Evolutionary conservation across 1,139 yeast species (phyloP), one percentile per base, ranked within the genome.

Genomic region (Eremothecium cymbalariae): DNA sequence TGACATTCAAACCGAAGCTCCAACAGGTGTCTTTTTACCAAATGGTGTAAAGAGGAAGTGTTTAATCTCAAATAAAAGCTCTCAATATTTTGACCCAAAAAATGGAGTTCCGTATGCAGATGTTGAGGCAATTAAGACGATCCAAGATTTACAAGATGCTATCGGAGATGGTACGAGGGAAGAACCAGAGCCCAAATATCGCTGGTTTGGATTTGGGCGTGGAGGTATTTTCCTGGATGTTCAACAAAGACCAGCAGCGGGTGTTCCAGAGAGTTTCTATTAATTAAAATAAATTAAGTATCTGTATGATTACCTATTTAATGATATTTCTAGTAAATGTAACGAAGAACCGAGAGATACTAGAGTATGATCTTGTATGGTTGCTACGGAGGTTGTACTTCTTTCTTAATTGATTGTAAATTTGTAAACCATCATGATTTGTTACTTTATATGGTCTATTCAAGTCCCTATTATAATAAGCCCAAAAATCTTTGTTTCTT

Each of bases 191-290:
- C 51, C 52, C 4, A 43, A 62, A 32, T 70, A 72, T 33, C 74
- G 75, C 13, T 88, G 96, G 96, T 68, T 70, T 45, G 77, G 78
- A 28, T 59, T 67, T 31, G 72, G 68, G 19, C 67, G 73, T 33
- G 93, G 93, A 11, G 83, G 86, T 48, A 70, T 79, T 26, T 76
- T 75, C 20, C 64, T 72, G 11, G 65, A 79, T 40, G 68, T 68
- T 25, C 68, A 70, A 8, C 64, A 62, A 27, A 64, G 72, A 29
- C 88, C 78, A 45, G 95, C 95, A 0, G 70, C 71, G 42, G 96
- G 95, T 4, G 95, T 86, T 4, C 97, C 97, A 0, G 80, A 77
- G 34, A 94, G 94, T 3, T 85, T 85, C 59, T 46, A n/a, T n/a
- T n/a, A n/a, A n/a, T n/a, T n/a, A n/a, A n/a, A n/a, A n/a, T n/a